Evolutionary conservation across 108 stramenopile species (phyloP).

Genomic region (Fragilaria crotonensis): DNA sequence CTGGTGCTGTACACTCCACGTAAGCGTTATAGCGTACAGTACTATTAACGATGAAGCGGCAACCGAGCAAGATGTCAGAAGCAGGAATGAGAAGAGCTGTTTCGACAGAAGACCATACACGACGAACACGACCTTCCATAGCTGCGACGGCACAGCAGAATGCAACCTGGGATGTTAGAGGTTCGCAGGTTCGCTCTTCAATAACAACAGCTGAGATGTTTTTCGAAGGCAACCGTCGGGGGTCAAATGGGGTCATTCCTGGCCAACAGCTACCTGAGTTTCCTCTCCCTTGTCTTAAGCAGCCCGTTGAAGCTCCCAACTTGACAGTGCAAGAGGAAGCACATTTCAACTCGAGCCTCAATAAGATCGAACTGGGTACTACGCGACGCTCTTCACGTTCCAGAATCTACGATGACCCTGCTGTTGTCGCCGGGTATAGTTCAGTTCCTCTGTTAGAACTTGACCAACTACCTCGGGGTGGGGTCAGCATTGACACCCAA

Average conservation of each 20-base stretch:
- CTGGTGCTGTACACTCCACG: too few species aligned
- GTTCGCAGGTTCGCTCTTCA: not conserved
- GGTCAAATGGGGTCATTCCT: not conserved
- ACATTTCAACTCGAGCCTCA: not conserved
- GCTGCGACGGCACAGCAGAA: not conserved
- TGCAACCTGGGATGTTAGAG: not conserved
- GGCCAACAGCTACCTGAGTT: not conserved
- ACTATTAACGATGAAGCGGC: too few species aligned
- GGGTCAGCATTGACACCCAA: conserved; percentile 47
- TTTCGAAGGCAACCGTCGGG: not conserved
- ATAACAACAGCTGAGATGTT: not conserved
- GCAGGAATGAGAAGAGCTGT: not conserved
- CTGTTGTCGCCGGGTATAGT: conserved; percentile 29
- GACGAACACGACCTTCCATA: not conserved
- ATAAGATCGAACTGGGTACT: not conserved
- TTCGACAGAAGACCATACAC: not conserved
- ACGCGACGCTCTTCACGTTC: not conserved
- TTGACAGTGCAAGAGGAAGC: not conserved
- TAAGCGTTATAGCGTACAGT: too few species aligned
- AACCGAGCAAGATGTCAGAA: too few species aligned
- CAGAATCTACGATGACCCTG: conserved; percentile 30
- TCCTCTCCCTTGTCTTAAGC: not conserved
- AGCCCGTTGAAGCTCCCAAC: not conserved
- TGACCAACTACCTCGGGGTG: conserved; percentile 54
- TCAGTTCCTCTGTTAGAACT: conserved; percentile 40